Evolutionary conservation across 768 basidiomycete genomes (phyloP).

Genomic region (Trametes meyenii): DNA sequence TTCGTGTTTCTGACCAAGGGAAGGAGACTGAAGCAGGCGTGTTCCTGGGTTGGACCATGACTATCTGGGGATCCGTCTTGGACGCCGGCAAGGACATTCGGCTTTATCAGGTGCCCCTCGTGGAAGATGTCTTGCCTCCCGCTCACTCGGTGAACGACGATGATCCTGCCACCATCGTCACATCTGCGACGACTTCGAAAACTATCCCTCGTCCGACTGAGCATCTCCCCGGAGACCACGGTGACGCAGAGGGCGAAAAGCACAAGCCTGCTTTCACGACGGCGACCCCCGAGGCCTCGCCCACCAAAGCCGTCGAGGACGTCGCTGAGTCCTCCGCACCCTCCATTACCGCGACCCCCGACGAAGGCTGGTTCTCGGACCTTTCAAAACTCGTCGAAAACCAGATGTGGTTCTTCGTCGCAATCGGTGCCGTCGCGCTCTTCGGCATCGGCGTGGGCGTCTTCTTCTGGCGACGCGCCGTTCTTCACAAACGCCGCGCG

Average conservation of each 20-base stretch:
- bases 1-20: slow-evolving; percentile 80
- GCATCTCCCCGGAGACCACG: slow-evolving; percentile 87
- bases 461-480: slow-evolving; percentile 81
- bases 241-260: slow-evolving; percentile 76
- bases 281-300: slow-evolving; percentile 31
- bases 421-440: slow-evolving; percentile 74
- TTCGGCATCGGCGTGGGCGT: slow-evolving; percentile 70
- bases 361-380: slow-evolving; percentile 85
- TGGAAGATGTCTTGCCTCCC: slow-evolving; percentile 53
- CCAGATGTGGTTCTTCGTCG: slow-evolving; percentile 90
- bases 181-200: slow-evolving; percentile 50
- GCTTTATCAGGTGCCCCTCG: slow-evolving; percentile 62
- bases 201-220: slow-evolving; percentile 83
- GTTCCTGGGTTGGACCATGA: slow-evolving; percentile 91
- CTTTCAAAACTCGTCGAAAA: slow-evolving; percentile 72
- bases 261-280: slow-evolving; percentile 65
- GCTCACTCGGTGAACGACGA: slow-evolving; percentile 38
- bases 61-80: slow-evolving; percentile 87
- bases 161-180: slow-evolving; percentile 38
- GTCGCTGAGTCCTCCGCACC: slow-evolving; percentile 28
- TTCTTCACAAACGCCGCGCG: slow-evolving; percentile 35
- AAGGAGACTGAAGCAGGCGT: slow-evolving; percentile 56
- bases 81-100: slow-evolving; percentile 64
- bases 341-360: slow-evolving; percentile 57
- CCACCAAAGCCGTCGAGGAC: slow-evolving; percentile 25